Evolutionary conservation across 352 stramenopile species (phyloP).

Genomic region (Globisporangium abappressorium): DNA sequence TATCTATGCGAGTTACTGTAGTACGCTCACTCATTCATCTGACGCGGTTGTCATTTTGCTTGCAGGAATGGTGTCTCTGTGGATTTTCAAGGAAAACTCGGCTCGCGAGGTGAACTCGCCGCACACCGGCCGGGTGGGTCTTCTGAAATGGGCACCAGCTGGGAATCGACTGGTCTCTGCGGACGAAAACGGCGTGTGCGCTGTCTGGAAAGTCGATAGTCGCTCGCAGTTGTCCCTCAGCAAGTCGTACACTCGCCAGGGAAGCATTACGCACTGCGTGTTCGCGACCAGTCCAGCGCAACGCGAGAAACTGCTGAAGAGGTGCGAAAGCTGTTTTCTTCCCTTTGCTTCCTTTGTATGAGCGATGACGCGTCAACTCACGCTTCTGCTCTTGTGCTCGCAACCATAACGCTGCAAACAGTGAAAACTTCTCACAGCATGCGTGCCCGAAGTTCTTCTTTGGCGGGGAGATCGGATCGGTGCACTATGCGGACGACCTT

Average conservation of each 20-base stretch:
- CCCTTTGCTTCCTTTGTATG: background rate
- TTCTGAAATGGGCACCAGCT: constrained; percentile 84
- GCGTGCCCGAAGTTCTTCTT: constrained; percentile 91
- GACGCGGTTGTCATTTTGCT: background rate
- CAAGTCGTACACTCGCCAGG: constrained; percentile 85
- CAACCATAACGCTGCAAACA: constrained; percentile 13
- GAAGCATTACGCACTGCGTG: constrained; percentile 83
- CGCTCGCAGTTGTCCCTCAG: constrained; percentile 73
- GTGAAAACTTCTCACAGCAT: constrained; percentile 48
- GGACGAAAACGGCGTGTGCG: constrained; percentile 81
- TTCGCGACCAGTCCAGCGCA: constrained; percentile 62
- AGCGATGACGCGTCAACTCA: background rate
- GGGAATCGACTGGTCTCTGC: constrained; percentile 89
- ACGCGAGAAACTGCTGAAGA: constrained; percentile 41
- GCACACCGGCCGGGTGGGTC: constrained; percentile 70
- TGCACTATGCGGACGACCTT: constrained; percentile 92
- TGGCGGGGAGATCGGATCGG: constrained; percentile 85
- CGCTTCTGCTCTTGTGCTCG: background rate
- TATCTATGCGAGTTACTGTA: background rate
- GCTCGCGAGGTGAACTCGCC: constrained; percentile 79
- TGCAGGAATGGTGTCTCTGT: constrained; percentile 79
- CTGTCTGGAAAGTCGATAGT: constrained; percentile 85
- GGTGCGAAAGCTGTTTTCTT: constrained; percentile 18
- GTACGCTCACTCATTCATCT: background rate
- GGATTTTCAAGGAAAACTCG: constrained; percentile 68